Conservation (phyloP, 352 stramenopile genomes). For the Globisporangium camurandrum region DNA sequence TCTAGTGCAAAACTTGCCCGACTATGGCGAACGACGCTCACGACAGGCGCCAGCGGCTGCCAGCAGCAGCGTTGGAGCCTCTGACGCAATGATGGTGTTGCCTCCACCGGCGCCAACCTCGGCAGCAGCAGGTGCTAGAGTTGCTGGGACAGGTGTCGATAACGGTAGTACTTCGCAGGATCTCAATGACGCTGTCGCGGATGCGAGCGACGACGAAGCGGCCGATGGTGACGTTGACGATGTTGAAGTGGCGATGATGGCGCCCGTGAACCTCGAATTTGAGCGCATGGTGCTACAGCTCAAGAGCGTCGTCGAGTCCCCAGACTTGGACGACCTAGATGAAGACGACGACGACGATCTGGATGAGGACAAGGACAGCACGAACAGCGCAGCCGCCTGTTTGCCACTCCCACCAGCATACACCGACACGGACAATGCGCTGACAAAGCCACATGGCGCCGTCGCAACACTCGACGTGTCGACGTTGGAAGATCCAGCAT, state of each 20-base stretch:
- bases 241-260: neutral
- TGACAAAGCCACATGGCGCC: neutral
- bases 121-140: no score
- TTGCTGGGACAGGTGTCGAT: no score
- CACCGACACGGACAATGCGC: conserved; percentile 3
- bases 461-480: conserved; percentile 8
- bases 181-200: conserved; percentile 2
- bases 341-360: conserved; percentile 30
- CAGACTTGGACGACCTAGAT: conserved; percentile 9
- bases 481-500: conserved; percentile 31
- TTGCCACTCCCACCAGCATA: conserved; percentile 23
- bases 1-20: conserved; percentile 58
- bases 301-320: conserved; percentile 45
- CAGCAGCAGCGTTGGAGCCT: no score
- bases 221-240: conserved; percentile 12
- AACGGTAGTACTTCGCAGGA: no score
- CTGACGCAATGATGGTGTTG: neutral
- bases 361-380: conserved; percentile 22
- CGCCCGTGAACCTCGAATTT: conserved; percentile 47
- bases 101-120: conserved; percentile 18
- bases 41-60: neutral
- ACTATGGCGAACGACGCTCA: conserved; percentile 12
- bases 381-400: conserved; percentile 13
- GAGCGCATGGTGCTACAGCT: conserved; percentile 72
- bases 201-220: conserved; percentile 6